Conservation (phyloP, 139 green algal genomes). For the Diplosphaera chodatii region DNA sequence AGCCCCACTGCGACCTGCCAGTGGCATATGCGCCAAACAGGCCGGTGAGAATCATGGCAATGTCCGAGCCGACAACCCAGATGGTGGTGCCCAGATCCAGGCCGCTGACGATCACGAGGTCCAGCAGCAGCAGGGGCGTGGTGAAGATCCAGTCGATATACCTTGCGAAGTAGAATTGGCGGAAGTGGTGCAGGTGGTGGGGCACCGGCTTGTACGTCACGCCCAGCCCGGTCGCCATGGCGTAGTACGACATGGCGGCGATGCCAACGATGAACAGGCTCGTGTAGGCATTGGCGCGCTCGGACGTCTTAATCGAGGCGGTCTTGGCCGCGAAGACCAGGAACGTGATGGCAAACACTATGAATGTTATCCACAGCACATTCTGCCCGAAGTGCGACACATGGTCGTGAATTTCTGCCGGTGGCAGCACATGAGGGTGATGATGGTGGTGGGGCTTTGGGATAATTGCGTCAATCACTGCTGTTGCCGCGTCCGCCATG, state of each 20-base stretch:
- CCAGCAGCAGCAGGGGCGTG: slow-evolving; percentile 21
- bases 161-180: background rate
- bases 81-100: slow-evolving; percentile 8
- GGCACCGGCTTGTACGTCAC: background rate
- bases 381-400: no score
- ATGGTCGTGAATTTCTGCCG: no score
- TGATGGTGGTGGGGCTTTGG: no score
- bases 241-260: background rate
- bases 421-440: no score
- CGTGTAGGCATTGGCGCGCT: background rate
- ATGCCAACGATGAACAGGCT: background rate
- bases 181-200: background rate
- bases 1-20: background rate
- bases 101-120: slow-evolving; percentile 7
- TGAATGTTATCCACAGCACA: background rate
- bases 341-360: background rate
- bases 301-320: background rate
- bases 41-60: slow-evolving; percentile 22
- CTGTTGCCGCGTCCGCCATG: no score
- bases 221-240: background rate
- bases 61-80: slow-evolving; percentile 16
- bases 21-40: slow-evolving; percentile 11
- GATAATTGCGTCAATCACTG: no score
- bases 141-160: slow-evolving; percentile 23
- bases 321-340: background rate